Conservation (phyloP, 2,329 filamentous ascomycete species). For the Alternaria sp. region DNA sequence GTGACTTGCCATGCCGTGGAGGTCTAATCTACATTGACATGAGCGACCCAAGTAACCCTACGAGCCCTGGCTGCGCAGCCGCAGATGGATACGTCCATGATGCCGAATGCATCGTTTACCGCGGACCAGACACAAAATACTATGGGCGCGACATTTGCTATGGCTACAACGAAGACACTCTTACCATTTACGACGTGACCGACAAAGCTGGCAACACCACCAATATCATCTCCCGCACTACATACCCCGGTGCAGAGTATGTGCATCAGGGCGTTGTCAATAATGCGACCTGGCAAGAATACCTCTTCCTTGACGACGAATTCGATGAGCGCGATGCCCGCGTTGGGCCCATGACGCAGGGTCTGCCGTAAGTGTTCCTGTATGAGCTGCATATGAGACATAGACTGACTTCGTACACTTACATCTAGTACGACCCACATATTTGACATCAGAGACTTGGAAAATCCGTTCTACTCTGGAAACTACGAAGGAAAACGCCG, state of each 20-base stretch:
- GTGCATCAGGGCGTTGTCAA: conserved; percentile 61
- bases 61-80: conserved; percentile 60
- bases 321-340: conserved; percentile 41
- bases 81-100: conserved; percentile 67
- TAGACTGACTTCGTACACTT: too few species aligned
- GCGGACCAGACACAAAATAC: conserved; percentile 59
- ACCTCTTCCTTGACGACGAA: conserved; percentile 43
- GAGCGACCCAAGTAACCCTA: conserved; percentile 60
- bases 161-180: conserved; percentile 62
- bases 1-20: conserved; percentile 53
- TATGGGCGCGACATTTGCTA: conserved; percentile 62
- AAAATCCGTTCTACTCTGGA: conserved; percentile 48
- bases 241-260: conserved; percentile 62
- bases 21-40: conserved; percentile 66
- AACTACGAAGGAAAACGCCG: conserved; percentile 48
- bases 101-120: conserved; percentile 65
- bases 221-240: conserved; percentile 52
- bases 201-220: conserved; percentile 56
- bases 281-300: conserved; percentile 36
- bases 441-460: conserved; percentile 43
- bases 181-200: conserved; percentile 60
- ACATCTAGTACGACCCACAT: conserved; percentile 36
- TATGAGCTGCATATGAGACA: too few species aligned
- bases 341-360: conserved; percentile 40
- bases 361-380: conserved; percentile 21